phyloP scores from a whole-genome alignment of 1,284 basidiomycete species.

The Microbotryum scabiosae region DNA sequence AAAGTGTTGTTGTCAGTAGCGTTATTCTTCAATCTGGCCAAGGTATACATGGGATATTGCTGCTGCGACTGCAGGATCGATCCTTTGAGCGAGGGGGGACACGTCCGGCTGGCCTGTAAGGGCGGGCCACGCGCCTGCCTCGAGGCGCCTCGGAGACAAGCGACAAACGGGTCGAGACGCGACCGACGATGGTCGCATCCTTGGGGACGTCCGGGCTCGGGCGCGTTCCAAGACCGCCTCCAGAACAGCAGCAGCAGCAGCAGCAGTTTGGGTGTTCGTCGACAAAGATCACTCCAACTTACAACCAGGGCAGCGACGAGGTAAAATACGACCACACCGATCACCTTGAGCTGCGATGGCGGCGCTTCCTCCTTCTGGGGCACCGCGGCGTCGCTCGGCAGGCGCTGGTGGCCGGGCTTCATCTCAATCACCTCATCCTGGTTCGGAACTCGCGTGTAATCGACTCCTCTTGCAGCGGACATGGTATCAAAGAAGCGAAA shows the following conservation, averaged over 20 bases:
- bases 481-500: not conserved
- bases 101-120: not conserved
- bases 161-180: conserved; percentile 39
- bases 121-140: not conserved
- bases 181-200: conserved; percentile 29
- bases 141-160: conserved; percentile 55
- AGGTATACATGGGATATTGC: too few species aligned
- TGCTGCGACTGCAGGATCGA: not conserved
- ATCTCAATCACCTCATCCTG: not conserved
- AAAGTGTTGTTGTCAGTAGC: not conserved
- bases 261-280: not conserved
- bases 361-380: conserved; percentile 17
- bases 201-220: too few species aligned
- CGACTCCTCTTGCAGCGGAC: not conserved
- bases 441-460: too few species aligned
- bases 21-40: not conserved
- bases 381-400: not conserved
- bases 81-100: too few species aligned
- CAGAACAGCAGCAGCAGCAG: not conserved
- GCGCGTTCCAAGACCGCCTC: not conserved
- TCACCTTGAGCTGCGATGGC: conserved; percentile 31
- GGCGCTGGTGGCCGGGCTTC: not conserved
- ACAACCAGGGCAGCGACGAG: conserved; percentile 71
- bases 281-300: conserved; percentile 39
- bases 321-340: conserved; percentile 49